Conservation (phyloP, 1,284 basidiomycete genomes). For the Serendipita sp. region DNA sequence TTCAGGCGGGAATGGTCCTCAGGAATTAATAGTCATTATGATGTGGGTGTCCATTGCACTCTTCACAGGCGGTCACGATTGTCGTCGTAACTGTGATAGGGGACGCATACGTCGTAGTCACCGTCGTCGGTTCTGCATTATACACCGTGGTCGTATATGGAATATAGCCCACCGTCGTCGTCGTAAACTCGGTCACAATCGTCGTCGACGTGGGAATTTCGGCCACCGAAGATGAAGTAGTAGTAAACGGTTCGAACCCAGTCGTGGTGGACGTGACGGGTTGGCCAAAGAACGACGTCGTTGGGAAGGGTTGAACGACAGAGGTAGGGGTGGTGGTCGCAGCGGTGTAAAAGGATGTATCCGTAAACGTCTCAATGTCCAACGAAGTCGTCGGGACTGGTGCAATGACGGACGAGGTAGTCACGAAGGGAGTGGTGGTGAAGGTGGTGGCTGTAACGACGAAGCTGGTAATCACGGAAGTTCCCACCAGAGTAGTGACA, state of each 20-base stretch:
- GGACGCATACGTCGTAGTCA: background rate
- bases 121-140: background rate
- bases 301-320: no score
- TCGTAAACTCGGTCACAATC: background rate
- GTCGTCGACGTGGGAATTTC: background rate
- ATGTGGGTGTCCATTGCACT: conserved; percentile 16
- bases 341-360: background rate
- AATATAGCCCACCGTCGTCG: background rate
- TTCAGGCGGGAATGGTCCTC: no score
- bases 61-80: background rate
- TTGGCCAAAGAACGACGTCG: background rate
- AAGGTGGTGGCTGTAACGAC: background rate
- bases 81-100: background rate
- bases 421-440: background rate
- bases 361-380: background rate
- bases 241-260: background rate
- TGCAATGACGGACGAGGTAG: background rate
- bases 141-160: conserved; percentile 2
- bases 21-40: no score
- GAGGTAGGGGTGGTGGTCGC: background rate
- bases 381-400: background rate
- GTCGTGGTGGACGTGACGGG: background rate
- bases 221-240: background rate
- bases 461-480: no score
- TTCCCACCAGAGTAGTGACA: background rate